Conservation (phyloP, 352 stramenopile genomes). For the Globisporangium splendens region DNA sequence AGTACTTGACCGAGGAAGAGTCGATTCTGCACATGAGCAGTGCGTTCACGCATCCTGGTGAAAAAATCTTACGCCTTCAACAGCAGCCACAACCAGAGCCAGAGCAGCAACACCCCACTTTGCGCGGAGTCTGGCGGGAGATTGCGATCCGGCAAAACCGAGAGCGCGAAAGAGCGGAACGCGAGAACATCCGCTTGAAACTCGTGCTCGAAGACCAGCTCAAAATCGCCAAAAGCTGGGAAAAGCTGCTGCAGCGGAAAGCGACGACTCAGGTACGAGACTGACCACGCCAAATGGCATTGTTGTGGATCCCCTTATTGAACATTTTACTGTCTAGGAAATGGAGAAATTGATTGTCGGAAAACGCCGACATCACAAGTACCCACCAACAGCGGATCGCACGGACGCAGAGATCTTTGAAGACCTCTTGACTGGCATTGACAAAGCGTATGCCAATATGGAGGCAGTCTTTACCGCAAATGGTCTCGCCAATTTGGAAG, state of each 20-base stretch:
- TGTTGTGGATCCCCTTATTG: no score
- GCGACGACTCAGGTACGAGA: conserved; percentile 1
- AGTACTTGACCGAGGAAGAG: no score
- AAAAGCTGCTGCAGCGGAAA: conserved; percentile 21
- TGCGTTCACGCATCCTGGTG: no score
- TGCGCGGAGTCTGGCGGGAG: conserved; percentile 13
- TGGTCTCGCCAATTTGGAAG: not conserved
- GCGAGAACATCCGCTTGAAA: conserved; percentile 29
- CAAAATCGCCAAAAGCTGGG: conserved; percentile 36
- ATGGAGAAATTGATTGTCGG: not conserved
- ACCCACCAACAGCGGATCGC: conserved; percentile 1
- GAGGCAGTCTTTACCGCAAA: not conserved
- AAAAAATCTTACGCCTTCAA: no score
- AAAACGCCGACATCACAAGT: conserved; percentile 1
- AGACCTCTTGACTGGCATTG: not conserved
- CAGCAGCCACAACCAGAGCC: no score
- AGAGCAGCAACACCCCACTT: not conserved
- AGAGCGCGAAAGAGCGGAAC: conserved; percentile 17
- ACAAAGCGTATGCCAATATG: not conserved
- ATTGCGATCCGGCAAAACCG: conserved; percentile 12
- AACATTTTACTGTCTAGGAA: not conserved
- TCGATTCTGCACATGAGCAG: no score
- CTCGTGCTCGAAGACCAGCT: conserved; percentile 41
- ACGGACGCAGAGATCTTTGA: conserved; percentile 3
- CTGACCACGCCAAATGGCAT: no score